These are phyloP conservation scores for Pyrenopolyporus hunteri DNA, from an alignment of 495 filamentous ascomycete species.

Conservation along the genomic window DNA sequence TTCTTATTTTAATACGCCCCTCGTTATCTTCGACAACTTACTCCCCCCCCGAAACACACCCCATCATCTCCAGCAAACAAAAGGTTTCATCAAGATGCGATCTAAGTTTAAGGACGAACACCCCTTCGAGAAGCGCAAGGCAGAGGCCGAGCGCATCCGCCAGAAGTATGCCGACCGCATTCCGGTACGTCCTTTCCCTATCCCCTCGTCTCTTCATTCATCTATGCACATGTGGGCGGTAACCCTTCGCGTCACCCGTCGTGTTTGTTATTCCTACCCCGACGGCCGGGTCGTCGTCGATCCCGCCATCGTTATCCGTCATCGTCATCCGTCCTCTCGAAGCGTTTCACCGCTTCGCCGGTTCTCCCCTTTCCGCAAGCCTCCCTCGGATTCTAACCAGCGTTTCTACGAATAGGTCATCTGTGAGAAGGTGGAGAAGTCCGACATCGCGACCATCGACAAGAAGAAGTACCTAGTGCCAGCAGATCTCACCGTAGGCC, in stretches of 20 bases:
- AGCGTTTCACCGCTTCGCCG: constrained; percentile 26
- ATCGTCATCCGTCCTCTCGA: constrained; percentile 1
- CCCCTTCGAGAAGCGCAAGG: constrained; percentile 99
- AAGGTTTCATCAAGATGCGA: constrained; percentile 74
- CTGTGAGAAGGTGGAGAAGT: constrained; percentile 99
- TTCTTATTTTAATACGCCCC: neutral
- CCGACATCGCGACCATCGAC: constrained; percentile 99
- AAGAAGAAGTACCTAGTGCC: constrained; percentile 99
- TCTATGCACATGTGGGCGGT: neutral
- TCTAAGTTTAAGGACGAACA: constrained; percentile 99
- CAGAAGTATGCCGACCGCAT: constrained; percentile 99
- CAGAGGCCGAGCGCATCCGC: constrained; percentile 97
- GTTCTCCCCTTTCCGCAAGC: neutral
- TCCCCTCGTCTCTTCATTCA: constrained; percentile 11
- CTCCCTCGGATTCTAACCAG: constrained; percentile 1
- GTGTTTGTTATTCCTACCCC: neutral
- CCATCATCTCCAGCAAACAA: constrained; percentile 26
- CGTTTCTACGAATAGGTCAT: constrained; percentile 71
- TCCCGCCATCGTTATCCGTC: neutral
- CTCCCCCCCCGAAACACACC: neutral
- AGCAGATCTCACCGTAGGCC: constrained; percentile 95
- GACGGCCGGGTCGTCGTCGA: neutral
- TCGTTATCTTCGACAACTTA: neutral
- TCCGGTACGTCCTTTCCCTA: constrained; percentile 90
- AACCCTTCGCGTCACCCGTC: neutral